Conservation (phyloP, 2,329 filamentous ascomycete species). For the Fusarium caatingaense region DNA sequence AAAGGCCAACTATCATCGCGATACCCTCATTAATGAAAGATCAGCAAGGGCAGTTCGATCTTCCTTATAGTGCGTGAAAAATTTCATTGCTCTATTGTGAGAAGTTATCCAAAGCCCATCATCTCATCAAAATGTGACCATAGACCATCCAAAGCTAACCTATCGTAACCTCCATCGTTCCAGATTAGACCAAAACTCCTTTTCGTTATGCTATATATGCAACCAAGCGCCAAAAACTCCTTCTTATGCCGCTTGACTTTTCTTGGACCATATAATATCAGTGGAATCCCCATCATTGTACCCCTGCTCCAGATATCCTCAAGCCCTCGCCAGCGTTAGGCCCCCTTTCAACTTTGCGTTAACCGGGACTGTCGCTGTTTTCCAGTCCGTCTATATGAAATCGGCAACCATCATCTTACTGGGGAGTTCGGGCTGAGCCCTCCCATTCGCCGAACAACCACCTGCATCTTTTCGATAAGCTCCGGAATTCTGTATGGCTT, state of each 20-base stretch:
- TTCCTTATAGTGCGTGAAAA: neutral
- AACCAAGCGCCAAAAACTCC: conserved; percentile 29
- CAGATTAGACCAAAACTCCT: conserved; percentile 12
- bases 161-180: conserved; percentile 4
- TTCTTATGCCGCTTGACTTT: conserved; percentile 17
- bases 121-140: neutral
- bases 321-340: neutral
- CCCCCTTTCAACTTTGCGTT: neutral
- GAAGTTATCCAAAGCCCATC: neutral
- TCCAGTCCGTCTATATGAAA: conserved; percentile 17
- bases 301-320: neutral
- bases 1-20: neutral
- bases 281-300: neutral
- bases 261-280: neutral
- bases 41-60: neutral
- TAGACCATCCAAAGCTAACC: conserved; percentile 14
- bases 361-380: conserved; percentile 32
- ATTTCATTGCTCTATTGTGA: neutral
- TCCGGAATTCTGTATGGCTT: conserved; percentile 77
- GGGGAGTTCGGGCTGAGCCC: conserved; percentile 47
- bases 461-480: conserved; percentile 68
- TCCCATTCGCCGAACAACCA: conserved; percentile 55
- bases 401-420: conserved; percentile 42
- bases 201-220: conserved; percentile 2
- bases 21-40: neutral